Conservation (phyloP, 345 rosid genomes). For the Syzygium jambos region DNA sequence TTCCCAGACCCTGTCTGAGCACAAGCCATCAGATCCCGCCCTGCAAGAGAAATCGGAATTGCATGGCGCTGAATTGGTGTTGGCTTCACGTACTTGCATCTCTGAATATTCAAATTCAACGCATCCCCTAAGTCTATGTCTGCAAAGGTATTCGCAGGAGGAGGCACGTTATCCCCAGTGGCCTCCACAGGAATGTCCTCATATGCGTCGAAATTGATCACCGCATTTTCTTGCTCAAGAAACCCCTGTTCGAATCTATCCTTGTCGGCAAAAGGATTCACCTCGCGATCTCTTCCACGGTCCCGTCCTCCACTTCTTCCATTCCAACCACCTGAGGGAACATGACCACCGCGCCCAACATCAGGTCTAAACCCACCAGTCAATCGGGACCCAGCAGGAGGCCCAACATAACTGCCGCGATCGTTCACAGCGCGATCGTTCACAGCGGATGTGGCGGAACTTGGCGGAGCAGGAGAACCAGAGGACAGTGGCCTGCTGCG, state of each 20-base stretch:
- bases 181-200: constrained; percentile 60
- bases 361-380: constrained; percentile 23
- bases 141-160: constrained; percentile 45
- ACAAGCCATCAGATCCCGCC: constrained; percentile 61
- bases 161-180: constrained; percentile 47
- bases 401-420: constrained; percentile 6
- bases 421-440: neutral
- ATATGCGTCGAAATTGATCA: constrained; percentile 52
- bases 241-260: constrained; percentile 4
- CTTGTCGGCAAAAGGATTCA: constrained; percentile 38
- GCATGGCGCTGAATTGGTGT: constrained; percentile 60
- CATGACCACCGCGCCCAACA: constrained; percentile 8
- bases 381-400: constrained; percentile 19
- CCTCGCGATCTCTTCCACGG: constrained; percentile 42
- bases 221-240: constrained; percentile 31
- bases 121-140: constrained; percentile 54
- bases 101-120: constrained; percentile 35
- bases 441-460: neutral
- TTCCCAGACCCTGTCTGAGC: constrained; percentile 67
- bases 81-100: constrained; percentile 59
- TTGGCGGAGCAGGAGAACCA: constrained; percentile 11
- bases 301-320: constrained; percentile 37
- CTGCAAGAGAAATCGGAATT: constrained; percentile 38
- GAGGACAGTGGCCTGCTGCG: constrained; percentile 27
- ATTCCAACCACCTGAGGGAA: constrained; percentile 21